Percentiles rank a stretch among this genome's conserved stretches.
Evolutionary conservation across 345 rosid species (phyloP).

Genomic region (Gynandropsis gynandra): DNA sequence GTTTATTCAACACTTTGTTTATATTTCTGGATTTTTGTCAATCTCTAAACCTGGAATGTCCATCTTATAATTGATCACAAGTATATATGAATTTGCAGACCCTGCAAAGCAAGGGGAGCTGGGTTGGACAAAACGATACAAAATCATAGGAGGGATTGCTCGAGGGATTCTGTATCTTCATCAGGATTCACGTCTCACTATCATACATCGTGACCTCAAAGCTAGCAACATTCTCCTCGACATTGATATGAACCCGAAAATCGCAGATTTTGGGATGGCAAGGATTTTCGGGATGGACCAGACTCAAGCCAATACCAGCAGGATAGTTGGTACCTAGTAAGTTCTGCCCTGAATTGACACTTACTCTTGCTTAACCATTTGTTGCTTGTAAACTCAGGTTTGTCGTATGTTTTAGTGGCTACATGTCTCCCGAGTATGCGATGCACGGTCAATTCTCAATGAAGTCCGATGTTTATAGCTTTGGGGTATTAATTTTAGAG

Average conservation of each 20-base stretch:
- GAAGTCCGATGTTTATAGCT: conserved; percentile 34
- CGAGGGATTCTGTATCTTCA: conserved; percentile 17
- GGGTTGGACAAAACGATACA: conserved; percentile 11
- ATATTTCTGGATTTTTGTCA: neutral
- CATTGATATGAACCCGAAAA: conserved; percentile 15
- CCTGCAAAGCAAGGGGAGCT: neutral
- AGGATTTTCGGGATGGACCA: conserved; percentile 11
- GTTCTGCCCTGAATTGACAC: neutral
- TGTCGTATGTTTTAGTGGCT: conserved; percentile 14
- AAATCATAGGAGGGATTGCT: conserved; percentile 16
- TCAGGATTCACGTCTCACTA: conserved; percentile 18
- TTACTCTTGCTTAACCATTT: neutral
- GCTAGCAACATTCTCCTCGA: conserved; percentile 11
- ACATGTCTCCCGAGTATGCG: conserved; percentile 29
- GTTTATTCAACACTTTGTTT: neutral
- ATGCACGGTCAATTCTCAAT: conserved; percentile 27
- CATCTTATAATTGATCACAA: no score
- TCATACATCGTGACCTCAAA: conserved; percentile 21
- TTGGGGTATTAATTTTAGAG: conserved; percentile 32
- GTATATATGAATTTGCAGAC: neutral
- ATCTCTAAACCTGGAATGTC: neutral
- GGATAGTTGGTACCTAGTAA: conserved; percentile 20
- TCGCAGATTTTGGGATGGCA: conserved; percentile 23
- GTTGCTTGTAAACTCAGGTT: neutral
- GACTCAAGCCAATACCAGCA: conserved; percentile 4